Evolutionary conservation across 441 rosid genomes (phyloP).

Genomic region (Syzygium malaccense): DNA sequence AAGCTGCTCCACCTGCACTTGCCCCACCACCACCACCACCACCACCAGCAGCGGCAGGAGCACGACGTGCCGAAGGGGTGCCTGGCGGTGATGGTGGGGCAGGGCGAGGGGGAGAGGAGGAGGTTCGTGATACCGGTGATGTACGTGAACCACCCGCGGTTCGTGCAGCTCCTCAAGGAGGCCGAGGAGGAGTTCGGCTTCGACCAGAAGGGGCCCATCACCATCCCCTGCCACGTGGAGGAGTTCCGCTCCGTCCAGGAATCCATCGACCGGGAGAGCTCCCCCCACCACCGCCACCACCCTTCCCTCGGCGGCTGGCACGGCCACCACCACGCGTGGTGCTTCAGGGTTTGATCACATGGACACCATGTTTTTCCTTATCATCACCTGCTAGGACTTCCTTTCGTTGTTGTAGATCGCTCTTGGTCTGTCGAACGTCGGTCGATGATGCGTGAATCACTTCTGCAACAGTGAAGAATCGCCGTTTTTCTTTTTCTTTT

Average conservation of each 20-base stretch:
- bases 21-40: slow-evolving; percentile 19
- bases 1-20: slow-evolving; percentile 38
- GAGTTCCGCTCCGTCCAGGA: slow-evolving; percentile 74
- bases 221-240: slow-evolving; percentile 81
- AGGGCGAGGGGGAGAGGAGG: slow-evolving; percentile 63
- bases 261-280: slow-evolving; percentile 57
- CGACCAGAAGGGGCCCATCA: slow-evolving; percentile 81
- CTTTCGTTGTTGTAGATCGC: not conserved
- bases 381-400: not conserved
- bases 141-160: slow-evolving; percentile 85
- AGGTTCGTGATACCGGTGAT: slow-evolving; percentile 71
- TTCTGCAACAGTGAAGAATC: not conserved
- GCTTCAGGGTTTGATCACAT: not conserved
- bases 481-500: not conserved
- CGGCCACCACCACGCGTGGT: not conserved
- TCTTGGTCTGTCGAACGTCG: not conserved
- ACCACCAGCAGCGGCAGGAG: slow-evolving; percentile 28
- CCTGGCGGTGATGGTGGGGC: slow-evolving; percentile 83
- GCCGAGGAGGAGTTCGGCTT: slow-evolving; percentile 94
- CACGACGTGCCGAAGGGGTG: slow-evolving; percentile 82
- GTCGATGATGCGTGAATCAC: not conserved
- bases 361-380: not conserved
- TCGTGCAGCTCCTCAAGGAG: slow-evolving; percentile 69
- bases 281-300: slow-evolving; percentile 34
- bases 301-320: not conserved